phyloP scores from a whole-genome alignment of 176 grass and related monocot species.

The Calamus simplicifolius region DNA sequence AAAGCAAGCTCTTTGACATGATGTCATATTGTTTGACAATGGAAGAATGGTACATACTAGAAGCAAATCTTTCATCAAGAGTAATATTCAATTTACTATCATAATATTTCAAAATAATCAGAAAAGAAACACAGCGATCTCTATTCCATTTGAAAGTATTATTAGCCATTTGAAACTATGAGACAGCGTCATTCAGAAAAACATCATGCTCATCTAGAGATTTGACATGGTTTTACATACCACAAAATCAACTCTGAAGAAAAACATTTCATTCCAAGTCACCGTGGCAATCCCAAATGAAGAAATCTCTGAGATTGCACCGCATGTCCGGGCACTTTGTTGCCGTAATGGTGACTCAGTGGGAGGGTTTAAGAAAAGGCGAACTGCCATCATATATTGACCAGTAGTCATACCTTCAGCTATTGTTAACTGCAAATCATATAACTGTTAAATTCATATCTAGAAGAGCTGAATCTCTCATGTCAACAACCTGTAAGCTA shows the following conservation, averaged over 20 bases:
- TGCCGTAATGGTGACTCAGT: constrained; percentile 43
- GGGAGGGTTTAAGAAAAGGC: constrained; percentile 41
- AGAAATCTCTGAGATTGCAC: constrained; percentile 32
- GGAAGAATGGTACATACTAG: too few species aligned
- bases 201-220: too few species aligned
- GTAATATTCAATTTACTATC: too few species aligned
- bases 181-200: too few species aligned
- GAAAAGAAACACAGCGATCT: too few species aligned
- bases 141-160: too few species aligned
- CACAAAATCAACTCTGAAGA: constrained; percentile 70
- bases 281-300: constrained; percentile 38
- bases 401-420: constrained; percentile 39
- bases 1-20: too few species aligned
- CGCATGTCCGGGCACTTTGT: constrained; percentile 86
- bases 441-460: constrained; percentile 13
- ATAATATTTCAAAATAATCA: too few species aligned
- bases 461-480: background rate
- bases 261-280: constrained; percentile 92
- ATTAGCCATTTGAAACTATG: too few species aligned
- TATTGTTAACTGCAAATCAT: constrained; percentile 41
- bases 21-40: too few species aligned
- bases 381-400: constrained; percentile 60
- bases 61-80: too few species aligned
- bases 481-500: too few species aligned
- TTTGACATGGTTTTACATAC: constrained; percentile 28